phyloP scores from a whole-genome alignment of 2,329 filamentous ascomycete species.

The Penicillium sp. region DNA sequence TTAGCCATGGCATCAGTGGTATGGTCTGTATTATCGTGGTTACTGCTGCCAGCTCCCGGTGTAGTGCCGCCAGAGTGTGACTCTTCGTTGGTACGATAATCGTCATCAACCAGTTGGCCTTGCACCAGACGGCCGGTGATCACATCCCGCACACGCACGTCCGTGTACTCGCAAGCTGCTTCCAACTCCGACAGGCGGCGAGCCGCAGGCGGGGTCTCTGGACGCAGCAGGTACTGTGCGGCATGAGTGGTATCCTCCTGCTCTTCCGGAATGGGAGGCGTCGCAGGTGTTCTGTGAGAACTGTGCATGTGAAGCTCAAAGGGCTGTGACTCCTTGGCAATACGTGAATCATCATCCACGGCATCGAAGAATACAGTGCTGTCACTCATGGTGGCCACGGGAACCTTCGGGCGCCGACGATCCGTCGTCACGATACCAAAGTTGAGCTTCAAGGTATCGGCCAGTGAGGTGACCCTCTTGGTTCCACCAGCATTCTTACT shows the following conservation, averaged over 20 bases:
- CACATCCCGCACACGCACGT: slow-evolving; percentile 80
- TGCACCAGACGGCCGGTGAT: slow-evolving; percentile 87
- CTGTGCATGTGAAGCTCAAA: slow-evolving; percentile 30
- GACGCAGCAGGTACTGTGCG: slow-evolving; percentile 30
- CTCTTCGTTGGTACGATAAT: slow-evolving; percentile 74
- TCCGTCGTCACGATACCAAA: slow-evolving; percentile 78
- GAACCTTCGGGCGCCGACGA: slow-evolving; percentile 52
- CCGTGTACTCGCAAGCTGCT: slow-evolving; percentile 59
- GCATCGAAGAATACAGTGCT: slow-evolving; percentile 73
- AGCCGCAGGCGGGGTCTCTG: slow-evolving; percentile 38
- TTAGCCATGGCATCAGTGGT: slow-evolving; percentile 84
- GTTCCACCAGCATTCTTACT: slow-evolving; percentile 98
- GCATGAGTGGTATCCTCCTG: slow-evolving; percentile 19
- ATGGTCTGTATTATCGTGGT: slow-evolving; percentile 48
- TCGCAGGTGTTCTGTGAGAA: slow-evolving; percentile 10
- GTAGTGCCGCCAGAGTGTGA: slow-evolving; percentile 52
- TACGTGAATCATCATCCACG: slow-evolving; percentile 45
- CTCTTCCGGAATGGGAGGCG: slow-evolving; percentile 22
- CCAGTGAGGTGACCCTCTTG: slow-evolving; percentile 92
- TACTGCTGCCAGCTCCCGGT: slow-evolving; percentile 46
- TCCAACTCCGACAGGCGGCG: slow-evolving; percentile 46
- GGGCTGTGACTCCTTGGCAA: slow-evolving; percentile 26
- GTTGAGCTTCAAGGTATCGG: slow-evolving; percentile 93
- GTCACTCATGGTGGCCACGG: slow-evolving; percentile 61
- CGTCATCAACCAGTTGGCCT: slow-evolving; percentile 91